Evolutionary conservation across 176 grass and related monocot species (phyloP), one percentile per base, ranked within the genome.

Genomic region (Lolium rigidum): DNA sequence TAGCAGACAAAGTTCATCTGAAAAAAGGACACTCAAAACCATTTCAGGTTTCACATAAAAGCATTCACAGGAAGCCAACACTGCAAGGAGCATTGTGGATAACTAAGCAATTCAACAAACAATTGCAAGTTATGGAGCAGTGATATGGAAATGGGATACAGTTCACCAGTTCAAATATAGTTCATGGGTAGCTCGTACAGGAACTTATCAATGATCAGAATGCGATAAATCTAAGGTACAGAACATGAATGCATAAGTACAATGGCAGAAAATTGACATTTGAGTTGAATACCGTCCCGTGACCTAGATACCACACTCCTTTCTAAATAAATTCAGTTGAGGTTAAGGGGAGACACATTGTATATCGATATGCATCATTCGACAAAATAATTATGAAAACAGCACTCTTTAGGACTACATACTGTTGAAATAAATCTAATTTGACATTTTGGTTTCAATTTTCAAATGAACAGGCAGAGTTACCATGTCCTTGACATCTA

Each of bases 141-240:
- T 58, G 64, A 87, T 74, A 66, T 39, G 74, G 46, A 79, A 83
- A 74, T 51, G 83, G 56, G 38, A 3, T 57, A 85, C 39, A 75
- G 24, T 74, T 80, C 82, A 58, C 57, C 13, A 61, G 6, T 76
- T 17, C 18, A 58, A 81, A 61, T 85, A 82, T 14, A 89, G 51
- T 54, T 49, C 10, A 82, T 10, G 39, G n/a, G 21, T 84, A 74
- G 25, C 59, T 80, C 39, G 31, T 66, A n/a, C 9, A 43, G 13
- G 79, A 80, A 35, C 60, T 69, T n/a, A 35, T 35, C 20, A 66
- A 58, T 57, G 1, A 80, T 87, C 58, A 83, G 35, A 87, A 82
- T 72, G 49, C 24, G 21, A 66, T 4, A 5, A 55, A 90, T 47
- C 17, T 74, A 64, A 10, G 17, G 49, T 43, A 57, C 10, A 64